Conservation (phyloP, 345 rosid species). For the Cochlearia excelsa region DNA sequence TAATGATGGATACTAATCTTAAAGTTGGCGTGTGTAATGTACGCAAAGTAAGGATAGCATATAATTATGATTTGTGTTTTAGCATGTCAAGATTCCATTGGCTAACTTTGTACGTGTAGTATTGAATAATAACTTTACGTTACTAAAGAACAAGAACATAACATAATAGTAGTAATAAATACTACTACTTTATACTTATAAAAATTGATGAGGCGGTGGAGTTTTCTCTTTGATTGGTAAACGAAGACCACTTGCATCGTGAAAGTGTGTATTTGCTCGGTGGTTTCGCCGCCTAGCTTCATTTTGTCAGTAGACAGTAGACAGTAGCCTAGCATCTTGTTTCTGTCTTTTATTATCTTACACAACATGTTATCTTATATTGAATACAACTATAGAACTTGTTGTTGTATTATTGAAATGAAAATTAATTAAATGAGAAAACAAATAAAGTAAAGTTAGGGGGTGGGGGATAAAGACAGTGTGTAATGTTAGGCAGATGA, state of each 20-base stretch:
- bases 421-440: no score
- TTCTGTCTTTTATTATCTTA: not conserved
- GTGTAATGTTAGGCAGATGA: conserved; percentile 25
- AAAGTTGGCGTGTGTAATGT: not conserved
- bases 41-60: conserved; percentile 11
- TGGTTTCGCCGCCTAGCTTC: conserved; percentile 19
- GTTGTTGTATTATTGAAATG: no score
- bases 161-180: not conserved
- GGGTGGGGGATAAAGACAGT: conserved; percentile 12
- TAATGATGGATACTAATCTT: not conserved
- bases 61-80: conserved; percentile 7
- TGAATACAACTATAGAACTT: no score
- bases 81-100: conserved; percentile 20
- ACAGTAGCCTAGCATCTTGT: not conserved
- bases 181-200: not conserved
- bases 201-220: conserved; percentile 14
- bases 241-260: conserved; percentile 17
- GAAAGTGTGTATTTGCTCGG: conserved; percentile 10
- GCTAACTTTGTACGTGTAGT: not conserved
- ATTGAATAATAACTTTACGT: not conserved
- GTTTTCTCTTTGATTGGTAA: conserved; percentile 17
- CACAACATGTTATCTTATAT: no score
- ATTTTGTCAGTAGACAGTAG: no score
- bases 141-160: not conserved
- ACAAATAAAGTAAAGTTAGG: not conserved